Evolutionary conservation across 169 alveolate species (phyloP).

Genomic region (Cystoisospora suis): DNA sequence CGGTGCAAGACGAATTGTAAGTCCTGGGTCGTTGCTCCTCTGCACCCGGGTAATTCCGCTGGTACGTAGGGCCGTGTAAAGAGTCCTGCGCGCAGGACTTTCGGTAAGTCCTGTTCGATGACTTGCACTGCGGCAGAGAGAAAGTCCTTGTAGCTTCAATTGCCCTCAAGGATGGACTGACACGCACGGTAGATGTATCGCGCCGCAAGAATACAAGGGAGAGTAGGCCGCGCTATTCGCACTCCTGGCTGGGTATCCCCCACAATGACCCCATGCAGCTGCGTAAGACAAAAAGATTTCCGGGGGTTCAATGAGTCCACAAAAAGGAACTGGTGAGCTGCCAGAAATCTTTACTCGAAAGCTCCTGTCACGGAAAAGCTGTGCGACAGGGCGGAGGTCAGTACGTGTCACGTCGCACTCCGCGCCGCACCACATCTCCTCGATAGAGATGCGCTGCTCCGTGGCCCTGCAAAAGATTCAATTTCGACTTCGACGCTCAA

Average conservation of each 20-base stretch:
- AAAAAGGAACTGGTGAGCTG: slow-evolving; percentile 48
- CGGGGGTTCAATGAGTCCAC: slow-evolving; percentile 52
- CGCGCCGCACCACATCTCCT: no score
- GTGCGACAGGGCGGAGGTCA: no score
- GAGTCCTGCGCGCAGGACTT: background rate
- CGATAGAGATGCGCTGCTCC: slow-evolving; percentile 45
- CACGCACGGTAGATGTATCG: background rate
- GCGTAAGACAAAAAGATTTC: slow-evolving; percentile 55
- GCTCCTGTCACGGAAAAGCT: no score
- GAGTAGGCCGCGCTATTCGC: background rate
- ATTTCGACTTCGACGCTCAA: slow-evolving; percentile 43
- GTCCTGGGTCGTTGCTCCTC: no score
- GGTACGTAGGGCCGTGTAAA: slow-evolving; percentile 11
- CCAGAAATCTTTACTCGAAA: no score
- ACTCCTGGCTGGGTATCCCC: background rate
- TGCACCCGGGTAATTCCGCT: no score
- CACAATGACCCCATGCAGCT: slow-evolving; percentile 1
- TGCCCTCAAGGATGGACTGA: slow-evolving; percentile 7
- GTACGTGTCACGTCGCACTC: no score
- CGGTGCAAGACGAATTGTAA: slow-evolving; percentile 1
- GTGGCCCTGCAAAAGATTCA: slow-evolving; percentile 60
- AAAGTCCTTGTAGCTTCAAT: background rate
- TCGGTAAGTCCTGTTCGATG: background rate
- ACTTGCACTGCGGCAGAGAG: background rate
- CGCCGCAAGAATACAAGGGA: background rate